Percentiles rank a stretch among this genome's conserved stretches.
These are phyloP conservation scores for Wickerhamiella pararugosa DNA, from an alignment of 1,139 yeast species.

Conservation along the genomic window DNA sequence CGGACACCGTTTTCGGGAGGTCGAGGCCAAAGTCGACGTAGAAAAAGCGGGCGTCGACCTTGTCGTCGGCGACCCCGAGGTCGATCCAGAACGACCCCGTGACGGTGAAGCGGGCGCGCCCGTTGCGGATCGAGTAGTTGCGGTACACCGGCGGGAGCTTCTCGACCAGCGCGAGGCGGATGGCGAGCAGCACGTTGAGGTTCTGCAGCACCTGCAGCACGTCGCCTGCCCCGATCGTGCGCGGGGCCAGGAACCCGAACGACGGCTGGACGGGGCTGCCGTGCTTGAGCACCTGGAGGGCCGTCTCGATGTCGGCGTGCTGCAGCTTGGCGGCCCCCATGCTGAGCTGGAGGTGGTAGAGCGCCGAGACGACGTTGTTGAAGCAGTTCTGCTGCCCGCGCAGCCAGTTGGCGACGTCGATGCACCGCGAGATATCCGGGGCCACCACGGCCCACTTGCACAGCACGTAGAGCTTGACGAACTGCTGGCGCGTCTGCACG, in stretches of 20 bases:
- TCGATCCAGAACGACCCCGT: slow-evolving; percentile 56
- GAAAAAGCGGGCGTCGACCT: slow-evolving; percentile 47
- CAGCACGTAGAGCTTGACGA: slow-evolving; percentile 66
- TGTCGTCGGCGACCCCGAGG: slow-evolving; percentile 54
- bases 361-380: slow-evolving; percentile 47
- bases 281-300: slow-evolving; percentile 64
- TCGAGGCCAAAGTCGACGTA: slow-evolving; percentile 61
- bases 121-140: slow-evolving; percentile 53
- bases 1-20: slow-evolving; percentile 24
- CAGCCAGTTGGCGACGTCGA: slow-evolving; percentile 79
- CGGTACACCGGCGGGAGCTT: slow-evolving; percentile 48
- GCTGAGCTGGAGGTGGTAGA: slow-evolving; percentile 45
- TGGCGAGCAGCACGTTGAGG: slow-evolving; percentile 56
- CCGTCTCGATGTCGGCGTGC: slow-evolving; percentile 75
- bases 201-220: slow-evolving; percentile 51
- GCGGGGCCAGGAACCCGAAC: slow-evolving; percentile 41
- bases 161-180: slow-evolving; percentile 49
- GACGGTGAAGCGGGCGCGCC: slow-evolving; percentile 54
- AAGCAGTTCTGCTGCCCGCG: slow-evolving; percentile 64
- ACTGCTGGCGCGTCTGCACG: slow-evolving; percentile 63
- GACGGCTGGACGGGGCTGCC: slow-evolving; percentile 70
- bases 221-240: slow-evolving; percentile 38
- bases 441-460: slow-evolving; percentile 75
- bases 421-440: slow-evolving; percentile 53
- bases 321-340: slow-evolving; percentile 77